Base-by-base conservation (phyloP, 2,329 filamentous ascomycete species). In the Aspergillus persii region DNA sequence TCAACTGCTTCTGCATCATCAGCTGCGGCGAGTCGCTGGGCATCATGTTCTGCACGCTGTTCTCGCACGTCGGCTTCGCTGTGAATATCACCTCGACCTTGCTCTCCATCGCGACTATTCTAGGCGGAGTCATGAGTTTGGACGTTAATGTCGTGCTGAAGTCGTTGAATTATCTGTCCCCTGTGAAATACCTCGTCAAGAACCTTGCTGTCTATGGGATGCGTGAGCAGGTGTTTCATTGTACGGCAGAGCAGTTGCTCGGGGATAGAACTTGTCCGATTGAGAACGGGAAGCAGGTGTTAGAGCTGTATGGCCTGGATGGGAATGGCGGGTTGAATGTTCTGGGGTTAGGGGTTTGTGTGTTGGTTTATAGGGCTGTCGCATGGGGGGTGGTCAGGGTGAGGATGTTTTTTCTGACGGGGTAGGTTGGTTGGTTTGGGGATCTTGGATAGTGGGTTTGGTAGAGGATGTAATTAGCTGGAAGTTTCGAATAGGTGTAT, bases 41-140 rank as follows among this genome's bases (percentile, higher is more conserved):
- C 0, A 92, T 93, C 69, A 86, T 91, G 77, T 92, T 92, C 79
- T 91, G 91, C 76, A 92, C 89, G 0, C 76, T 92, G 8, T 90
- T 92, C 71, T 77, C 78, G 36, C 89, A 92, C 69, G 89, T 88
- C 0, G 90, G 90, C 2, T 92, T 92, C 71, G 88, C 89, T 0
- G 85, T 92, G 59, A 91, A 90, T 65, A 75, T 91, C 57, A 91
- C 88, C 63, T 86, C 84, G 0, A 82, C 91, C 47, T 79, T 92
- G 18, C 79, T 93, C 3, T 87, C 86, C 0, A 83, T 93, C 7
- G 86, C 89, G 0, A 88, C 88, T 66, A 83, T 86, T 68, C 89
- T 92, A 82, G 84, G 84, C 0, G 89, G 89, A 0, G 80, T 92
- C 36, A 83, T 92, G 72, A 89, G 85, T 58, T 86, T 91, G 63